Conservation (phyloP, 768 basidiomycete species). For the Leccinum pellstonianum region DNA sequence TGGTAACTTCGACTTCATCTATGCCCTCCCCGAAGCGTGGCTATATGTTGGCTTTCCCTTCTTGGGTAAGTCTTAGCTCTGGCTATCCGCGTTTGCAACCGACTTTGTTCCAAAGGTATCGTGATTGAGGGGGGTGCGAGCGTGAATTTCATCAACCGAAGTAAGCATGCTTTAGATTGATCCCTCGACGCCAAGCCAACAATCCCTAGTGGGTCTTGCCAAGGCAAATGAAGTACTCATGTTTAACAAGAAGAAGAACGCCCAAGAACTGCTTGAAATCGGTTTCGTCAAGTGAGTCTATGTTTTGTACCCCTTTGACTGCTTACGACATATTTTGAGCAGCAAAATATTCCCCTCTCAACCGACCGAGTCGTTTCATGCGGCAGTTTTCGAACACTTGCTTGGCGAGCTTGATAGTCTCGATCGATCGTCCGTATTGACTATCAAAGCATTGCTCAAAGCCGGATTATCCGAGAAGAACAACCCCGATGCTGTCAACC, state of each 20-base stretch:
- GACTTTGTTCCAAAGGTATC: conserved; percentile 43
- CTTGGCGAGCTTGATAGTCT: conserved; percentile 56
- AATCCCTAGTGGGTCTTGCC: conserved; percentile 57
- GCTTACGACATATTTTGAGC: conserved; percentile 7
- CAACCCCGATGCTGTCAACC: conserved; percentile 59
- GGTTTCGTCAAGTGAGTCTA: conserved; percentile 64
- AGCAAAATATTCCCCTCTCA: conserved; percentile 63
- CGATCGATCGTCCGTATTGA: conserved; percentile 52
- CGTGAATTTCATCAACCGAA: conserved; percentile 63
- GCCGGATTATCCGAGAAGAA: conserved; percentile 61
- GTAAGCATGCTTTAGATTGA: conserved; percentile 36
- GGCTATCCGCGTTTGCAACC: neutral
- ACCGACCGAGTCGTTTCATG: conserved; percentile 51
- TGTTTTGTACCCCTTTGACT: neutral
- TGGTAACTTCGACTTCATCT: conserved; percentile 78
- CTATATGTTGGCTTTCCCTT: conserved; percentile 68
- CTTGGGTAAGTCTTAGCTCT: conserved; percentile 38
- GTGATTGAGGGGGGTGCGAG: conserved; percentile 69
- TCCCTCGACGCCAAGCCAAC: neutral
- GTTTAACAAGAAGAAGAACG: conserved; percentile 64
- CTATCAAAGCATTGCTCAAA: conserved; percentile 52
- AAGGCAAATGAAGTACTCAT: conserved; percentile 72
- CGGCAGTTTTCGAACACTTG: conserved; percentile 47
- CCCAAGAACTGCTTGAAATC: conserved; percentile 54
- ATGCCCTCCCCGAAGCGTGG: conserved; percentile 59